These are phyloP conservation scores for Russula sp. DNA, from an alignment of 768 basidiomycete species.

Conservation along the genomic window DNA sequence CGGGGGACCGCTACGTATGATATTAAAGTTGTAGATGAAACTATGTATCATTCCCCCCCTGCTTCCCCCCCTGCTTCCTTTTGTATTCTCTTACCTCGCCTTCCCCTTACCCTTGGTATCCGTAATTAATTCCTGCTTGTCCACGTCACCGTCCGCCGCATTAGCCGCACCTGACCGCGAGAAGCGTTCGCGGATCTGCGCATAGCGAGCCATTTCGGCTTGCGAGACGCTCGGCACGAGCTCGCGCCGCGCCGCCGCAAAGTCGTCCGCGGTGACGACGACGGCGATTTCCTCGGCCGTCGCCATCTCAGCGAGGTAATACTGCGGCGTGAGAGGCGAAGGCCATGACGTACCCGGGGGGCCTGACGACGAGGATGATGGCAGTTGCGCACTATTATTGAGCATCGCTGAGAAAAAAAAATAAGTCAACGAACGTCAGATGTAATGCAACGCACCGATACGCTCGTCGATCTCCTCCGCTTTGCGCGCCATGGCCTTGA, in stretches of 20 bases:
- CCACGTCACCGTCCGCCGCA: constrained; percentile 26
- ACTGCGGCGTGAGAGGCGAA: constrained; percentile 76
- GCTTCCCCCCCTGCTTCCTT: background rate
- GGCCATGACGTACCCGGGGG: constrained; percentile 37
- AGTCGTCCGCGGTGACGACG: constrained; percentile 70
- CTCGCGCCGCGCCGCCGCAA: constrained; percentile 61
- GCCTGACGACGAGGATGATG: constrained; percentile 33
- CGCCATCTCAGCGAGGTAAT: constrained; percentile 83
- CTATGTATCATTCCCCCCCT: too few species aligned
- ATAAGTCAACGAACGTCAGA: background rate
- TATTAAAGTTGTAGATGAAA: too few species aligned
- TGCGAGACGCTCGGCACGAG: constrained; percentile 80
- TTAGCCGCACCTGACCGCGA: constrained; percentile 36
- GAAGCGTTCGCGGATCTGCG: constrained; percentile 62
- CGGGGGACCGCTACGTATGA: too few species aligned
- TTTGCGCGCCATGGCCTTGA: constrained; percentile 89
- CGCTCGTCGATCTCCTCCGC: constrained; percentile 72
- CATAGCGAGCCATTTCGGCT: constrained; percentile 82
- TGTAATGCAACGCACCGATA: constrained; percentile 62
- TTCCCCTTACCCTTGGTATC: constrained; percentile 1
- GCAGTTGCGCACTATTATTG: constrained; percentile 38
- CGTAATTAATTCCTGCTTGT: constrained; percentile 25
- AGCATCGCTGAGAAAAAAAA: constrained; percentile 24
- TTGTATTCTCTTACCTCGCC: background rate
- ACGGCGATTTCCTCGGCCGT: constrained; percentile 62